A percentile compares a stretch with the other conserved stretches of the same genome.
Conservation (phyloP, 345 rosid genomes). For the Geranium brycei region DNA sequence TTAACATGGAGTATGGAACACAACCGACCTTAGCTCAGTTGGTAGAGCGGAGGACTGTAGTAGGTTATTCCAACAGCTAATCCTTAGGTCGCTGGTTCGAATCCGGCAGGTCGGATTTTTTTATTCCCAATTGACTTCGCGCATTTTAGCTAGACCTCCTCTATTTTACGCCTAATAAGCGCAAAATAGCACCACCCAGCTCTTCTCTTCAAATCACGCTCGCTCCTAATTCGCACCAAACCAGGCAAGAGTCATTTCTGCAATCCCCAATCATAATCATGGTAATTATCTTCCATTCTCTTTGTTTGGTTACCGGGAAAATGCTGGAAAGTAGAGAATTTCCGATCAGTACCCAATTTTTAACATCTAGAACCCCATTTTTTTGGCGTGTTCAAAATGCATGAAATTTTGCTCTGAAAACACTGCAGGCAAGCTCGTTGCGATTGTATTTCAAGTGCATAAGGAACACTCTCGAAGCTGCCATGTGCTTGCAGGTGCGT, state of each 20-base stretch:
- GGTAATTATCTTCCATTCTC: not conserved
- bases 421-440: conserved; percentile 53
- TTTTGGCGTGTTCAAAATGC: not conserved
- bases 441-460: conserved; percentile 73
- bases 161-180: not conserved
- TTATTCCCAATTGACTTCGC: too few species aligned
- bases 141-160: not conserved
- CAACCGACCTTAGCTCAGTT: conserved; percentile 97
- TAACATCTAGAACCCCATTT: not conserved
- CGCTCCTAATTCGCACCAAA: not conserved
- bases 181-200: not conserved
- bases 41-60: conserved; percentile 99
- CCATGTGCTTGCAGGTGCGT: conserved; percentile 82
- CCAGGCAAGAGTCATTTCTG: not conserved
- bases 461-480: conserved; percentile 82
- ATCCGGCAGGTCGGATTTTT: not conserved
- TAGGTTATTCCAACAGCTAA: not conserved
- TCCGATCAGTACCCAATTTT: not conserved
- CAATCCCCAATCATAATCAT: not conserved
- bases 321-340: not conserved
- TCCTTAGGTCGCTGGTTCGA: not conserved
- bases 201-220: not conserved
- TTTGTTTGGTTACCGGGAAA: not conserved
- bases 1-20: too few species aligned
- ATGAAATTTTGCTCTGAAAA: not conserved